Conservation (phyloP, 352 stramenopile genomes). For the Phytophthora kernoviae region DNA sequence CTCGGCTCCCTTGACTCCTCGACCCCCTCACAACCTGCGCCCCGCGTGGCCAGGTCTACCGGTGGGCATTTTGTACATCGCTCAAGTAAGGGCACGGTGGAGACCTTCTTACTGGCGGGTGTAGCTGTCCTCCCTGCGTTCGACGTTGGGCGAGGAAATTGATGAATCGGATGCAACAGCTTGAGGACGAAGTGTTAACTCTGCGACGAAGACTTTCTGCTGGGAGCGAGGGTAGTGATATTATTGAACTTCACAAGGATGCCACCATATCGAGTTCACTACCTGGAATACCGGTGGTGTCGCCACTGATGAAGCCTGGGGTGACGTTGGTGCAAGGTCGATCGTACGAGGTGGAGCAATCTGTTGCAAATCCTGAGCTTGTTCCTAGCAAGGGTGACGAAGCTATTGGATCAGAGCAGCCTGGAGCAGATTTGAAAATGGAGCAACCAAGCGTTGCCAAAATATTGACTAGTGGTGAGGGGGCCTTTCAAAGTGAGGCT, state of each 20-base stretch:
- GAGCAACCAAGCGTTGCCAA: background rate
- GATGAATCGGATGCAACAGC: constrained; percentile 39
- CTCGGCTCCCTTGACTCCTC: background rate
- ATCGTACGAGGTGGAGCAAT: background rate
- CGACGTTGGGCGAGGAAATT: constrained; percentile 37
- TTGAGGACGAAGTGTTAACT: constrained; percentile 38
- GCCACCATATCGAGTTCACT: background rate
- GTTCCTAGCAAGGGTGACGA: background rate
- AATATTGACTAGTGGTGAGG: too few species aligned
- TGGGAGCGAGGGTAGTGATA: background rate
- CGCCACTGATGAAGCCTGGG: background rate
- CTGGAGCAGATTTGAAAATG: background rate
- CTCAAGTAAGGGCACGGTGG: constrained; percentile 26
- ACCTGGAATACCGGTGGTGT: background rate
- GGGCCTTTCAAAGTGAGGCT: too few species aligned
- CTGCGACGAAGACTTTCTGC: constrained; percentile 16
- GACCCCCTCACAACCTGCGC: background rate
- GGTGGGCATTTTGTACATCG: constrained; percentile 24
- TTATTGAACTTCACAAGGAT: background rate
- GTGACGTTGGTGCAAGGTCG: background rate
- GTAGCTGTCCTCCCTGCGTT: constrained; percentile 40
- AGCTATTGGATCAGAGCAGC: background rate
- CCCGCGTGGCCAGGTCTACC: background rate
- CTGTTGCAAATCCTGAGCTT: background rate
- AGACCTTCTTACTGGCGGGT: constrained; percentile 37